A percentile compares a stretch with the other conserved stretches of the same genome.
phyloP scores from a whole-genome alignment of 306 rosid species.

The Sechiopsis laciniata region DNA sequence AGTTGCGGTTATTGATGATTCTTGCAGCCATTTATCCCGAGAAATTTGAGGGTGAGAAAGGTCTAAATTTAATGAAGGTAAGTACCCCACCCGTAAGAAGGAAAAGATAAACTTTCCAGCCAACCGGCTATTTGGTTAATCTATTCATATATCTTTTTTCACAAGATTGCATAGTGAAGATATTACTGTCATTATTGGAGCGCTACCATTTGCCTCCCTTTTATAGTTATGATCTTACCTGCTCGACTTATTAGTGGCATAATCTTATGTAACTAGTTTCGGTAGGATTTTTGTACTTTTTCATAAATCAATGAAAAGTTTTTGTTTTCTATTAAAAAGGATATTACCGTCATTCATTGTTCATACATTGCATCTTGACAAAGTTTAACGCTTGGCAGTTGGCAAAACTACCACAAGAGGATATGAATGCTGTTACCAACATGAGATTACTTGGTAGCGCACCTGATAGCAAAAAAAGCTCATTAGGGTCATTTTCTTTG shows the following conservation, averaged over 20 bases:
- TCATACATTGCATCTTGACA: slow-evolving; percentile 3
- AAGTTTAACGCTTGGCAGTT: slow-evolving; percentile 39
- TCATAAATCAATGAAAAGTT: too few species aligned
- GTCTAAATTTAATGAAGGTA: slow-evolving; percentile 83
- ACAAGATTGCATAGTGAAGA: neutral
- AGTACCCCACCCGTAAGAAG: slow-evolving; percentile 13
- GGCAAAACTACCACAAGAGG: slow-evolving; percentile 63
- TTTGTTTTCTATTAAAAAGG: too few species aligned
- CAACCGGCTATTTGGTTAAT: slow-evolving; percentile 6
- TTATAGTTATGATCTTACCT: too few species aligned
- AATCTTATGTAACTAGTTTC: too few species aligned
- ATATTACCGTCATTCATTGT: neutral
- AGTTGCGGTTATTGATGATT: slow-evolving; percentile 88
- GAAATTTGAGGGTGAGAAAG: slow-evolving; percentile 90
- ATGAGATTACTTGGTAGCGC: slow-evolving; percentile 67
- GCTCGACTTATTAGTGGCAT: too few species aligned
- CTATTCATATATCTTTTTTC: neutral
- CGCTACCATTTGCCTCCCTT: too few species aligned
- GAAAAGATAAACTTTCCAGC: slow-evolving; percentile 14
- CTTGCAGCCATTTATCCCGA: slow-evolving; percentile 90
- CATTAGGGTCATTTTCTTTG: slow-evolving; percentile 52
- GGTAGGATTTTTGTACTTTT: too few species aligned
- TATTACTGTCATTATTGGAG: neutral
- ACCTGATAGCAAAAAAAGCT: slow-evolving; percentile 58
- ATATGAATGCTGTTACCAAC: slow-evolving; percentile 63